Base-by-base conservation (phyloP, 2,329 filamentous ascomycete species). In the Fusarium sambucinum region DNA sequence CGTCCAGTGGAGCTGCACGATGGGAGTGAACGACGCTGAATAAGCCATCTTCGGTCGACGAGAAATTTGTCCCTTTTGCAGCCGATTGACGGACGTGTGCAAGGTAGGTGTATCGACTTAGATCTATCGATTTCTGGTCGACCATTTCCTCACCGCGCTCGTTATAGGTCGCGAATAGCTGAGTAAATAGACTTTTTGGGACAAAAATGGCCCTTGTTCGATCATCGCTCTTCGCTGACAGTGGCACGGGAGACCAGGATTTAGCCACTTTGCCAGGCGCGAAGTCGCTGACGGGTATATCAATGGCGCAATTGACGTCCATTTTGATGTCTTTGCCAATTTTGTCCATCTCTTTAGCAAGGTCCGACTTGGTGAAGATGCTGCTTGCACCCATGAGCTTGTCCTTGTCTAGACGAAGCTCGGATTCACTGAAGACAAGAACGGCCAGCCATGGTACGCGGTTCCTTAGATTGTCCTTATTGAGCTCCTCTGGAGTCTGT, bases 391-490 rank as follows among this genome's bases (percentile, higher is more conserved):
- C 47, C 14, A 35, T 61, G 0, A 76, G 51, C 10, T 75, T 67
- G 4, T 55, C 62, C 0, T 50, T n/a, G 0, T 56, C 59, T 0
- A 81, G 46, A 0, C 63, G 40, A 8, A 84, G 71, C 61, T 83
- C 81, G 3, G 81, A 78, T 6, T 63, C 52, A 3, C 62, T 33
- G 5, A 74, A 74, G 0, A 81, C 17, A 0, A 77, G 45, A 1
- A 83, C 32, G 2, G 74, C 78, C 3, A 84, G 67, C 82, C 82
- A 84, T 0, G 82, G 81, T 10, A 79, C 75, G 0, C 59, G 44
- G 51, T 76, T 78, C 21, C 68, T 27, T 27, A 27, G 27, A 27
- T 27, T 27, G 27, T 27, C 27, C 27, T 27, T 27, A 10, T 27
- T 27, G 6, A 27, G 27, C 27, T 27, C 27, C 27, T 27, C 27